A percentile compares a stretch with the other conserved stretches of the same genome.
phyloP scores from a whole-genome alignment of 371 early-diverging fungal genomes.

The Mortierella sp. region DNA sequence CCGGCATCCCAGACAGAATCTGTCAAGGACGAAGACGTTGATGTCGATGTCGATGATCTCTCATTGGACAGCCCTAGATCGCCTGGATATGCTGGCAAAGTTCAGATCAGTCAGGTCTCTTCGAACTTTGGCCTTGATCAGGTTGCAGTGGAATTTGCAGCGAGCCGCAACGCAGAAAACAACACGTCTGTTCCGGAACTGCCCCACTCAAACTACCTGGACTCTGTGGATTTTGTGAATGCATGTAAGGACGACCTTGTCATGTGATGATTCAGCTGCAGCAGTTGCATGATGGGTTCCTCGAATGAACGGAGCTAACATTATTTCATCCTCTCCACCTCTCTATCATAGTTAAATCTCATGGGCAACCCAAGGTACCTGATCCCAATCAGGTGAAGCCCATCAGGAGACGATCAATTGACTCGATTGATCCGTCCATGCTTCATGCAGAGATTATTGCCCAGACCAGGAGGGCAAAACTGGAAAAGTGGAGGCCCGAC shows the following conservation, averaged over 20 bases:
- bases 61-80: conserved; percentile 37
- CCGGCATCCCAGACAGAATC: conserved; percentile 14
- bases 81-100: conserved; percentile 8
- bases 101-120: neutral
- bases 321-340: neutral
- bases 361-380: conserved; percentile 47
- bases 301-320: no score
- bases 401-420: conserved; percentile 50
- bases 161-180: conserved; percentile 24
- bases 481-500: conserved; percentile 52
- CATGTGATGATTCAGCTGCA: neutral
- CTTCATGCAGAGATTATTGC: conserved; percentile 54
- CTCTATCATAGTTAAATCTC: conserved; percentile 27
- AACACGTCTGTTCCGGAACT: conserved; percentile 45
- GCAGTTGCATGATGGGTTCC: neutral
- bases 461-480: conserved; percentile 46
- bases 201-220: conserved; percentile 47
- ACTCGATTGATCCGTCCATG: conserved; percentile 54
- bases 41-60: conserved; percentile 44
- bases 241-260: conserved; percentile 35
- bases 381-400: conserved; percentile 39
- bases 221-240: conserved; percentile 54
- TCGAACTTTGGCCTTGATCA: conserved; percentile 25
- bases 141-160: conserved; percentile 29
- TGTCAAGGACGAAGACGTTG: conserved; percentile 17